phyloP scores from a whole-genome alignment of 495 filamentous ascomycete genomes.

The Neurospora discreta region DNA sequence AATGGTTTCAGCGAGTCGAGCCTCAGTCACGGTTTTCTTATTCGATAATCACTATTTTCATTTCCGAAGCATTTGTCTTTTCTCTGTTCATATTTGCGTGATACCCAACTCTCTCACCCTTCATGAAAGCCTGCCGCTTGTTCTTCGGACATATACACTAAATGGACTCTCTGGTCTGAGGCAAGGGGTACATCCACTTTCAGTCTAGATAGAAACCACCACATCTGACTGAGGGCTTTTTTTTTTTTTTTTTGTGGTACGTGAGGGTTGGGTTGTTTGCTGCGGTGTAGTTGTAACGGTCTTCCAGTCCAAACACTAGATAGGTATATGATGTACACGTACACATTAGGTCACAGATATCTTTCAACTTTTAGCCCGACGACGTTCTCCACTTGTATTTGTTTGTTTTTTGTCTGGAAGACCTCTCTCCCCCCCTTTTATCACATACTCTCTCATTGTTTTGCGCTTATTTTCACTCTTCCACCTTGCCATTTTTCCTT shows the following conservation, averaged over 20 bases:
- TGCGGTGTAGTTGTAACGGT: neutral
- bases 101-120: neutral
- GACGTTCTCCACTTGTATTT: neutral
- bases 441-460: neutral
- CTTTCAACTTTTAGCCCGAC: neutral
- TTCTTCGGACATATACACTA: too few relatives aligned
- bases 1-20: neutral
- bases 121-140: neutral
- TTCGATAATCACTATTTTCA: neutral
- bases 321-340: too few relatives aligned
- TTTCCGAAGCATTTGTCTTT: neutral
- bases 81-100: neutral
- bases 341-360: neutral
- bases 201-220: neutral
- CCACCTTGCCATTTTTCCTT: neutral
- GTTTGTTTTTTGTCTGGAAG: too few relatives aligned
- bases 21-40: neutral
- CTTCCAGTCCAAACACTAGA: neutral
- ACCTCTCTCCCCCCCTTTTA: neutral
- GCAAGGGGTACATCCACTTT: neutral
- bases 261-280: too few relatives aligned
- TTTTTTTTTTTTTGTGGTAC: too few relatives aligned
- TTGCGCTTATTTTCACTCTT: neutral
- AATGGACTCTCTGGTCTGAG: neutral
- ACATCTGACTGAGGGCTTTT: neutral